Base-by-base conservation (phyloP, 2,329 filamentous ascomycete genomes). In the Fusarium newnesense region DNA sequence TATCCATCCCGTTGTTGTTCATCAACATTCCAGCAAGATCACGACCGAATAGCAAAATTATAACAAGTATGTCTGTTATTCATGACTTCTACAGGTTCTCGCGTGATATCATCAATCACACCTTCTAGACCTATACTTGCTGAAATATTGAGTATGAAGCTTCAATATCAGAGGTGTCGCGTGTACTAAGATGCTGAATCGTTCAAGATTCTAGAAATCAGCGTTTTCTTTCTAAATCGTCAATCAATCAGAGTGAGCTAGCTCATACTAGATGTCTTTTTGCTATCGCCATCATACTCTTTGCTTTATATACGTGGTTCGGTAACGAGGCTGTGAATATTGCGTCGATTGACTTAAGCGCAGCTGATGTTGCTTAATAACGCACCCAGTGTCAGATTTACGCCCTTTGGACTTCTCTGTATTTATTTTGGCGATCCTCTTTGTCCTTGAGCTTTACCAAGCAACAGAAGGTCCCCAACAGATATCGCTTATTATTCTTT, bases 341-440 rank as follows among this genome's bases (percentile, higher is more conserved):
- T 50, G 16, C 16, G 15, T 26, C 16, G 4, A 57, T 57, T 34
- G 28, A 18, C 30, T 26, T 18, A 12, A 49, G 30, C 39, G n/a
- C n/a, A 26, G 2, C 24, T 6, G 1, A 24, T 10, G n/a, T 10
- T 54, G 65, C 64, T 68, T 68, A 68, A 67, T 68, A 68, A 68
- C 63, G 24, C 37, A 26, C 7, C 2, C 39, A 50, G 26, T 50
- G 49, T 68, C 64, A 63, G 37, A 16, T 7, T 37, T 7, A 52
- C 64, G 64, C 64, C 66, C 28, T 69, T 52, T 26, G 9, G n/a
- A 37, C 11, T 24, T 11, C 7, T 58, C 9, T 32, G 5, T 18
- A 24, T 32, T 21, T 26, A 44, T 60, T 34, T 10, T 40, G 7
- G 4, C 11, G 7, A 4, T 10, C 26, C 47, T 52, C n/a, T 52